Base-by-base conservation (phyloP, 2,329 filamentous ascomycete genomes). In the Samsoniella hepiali region DNA sequence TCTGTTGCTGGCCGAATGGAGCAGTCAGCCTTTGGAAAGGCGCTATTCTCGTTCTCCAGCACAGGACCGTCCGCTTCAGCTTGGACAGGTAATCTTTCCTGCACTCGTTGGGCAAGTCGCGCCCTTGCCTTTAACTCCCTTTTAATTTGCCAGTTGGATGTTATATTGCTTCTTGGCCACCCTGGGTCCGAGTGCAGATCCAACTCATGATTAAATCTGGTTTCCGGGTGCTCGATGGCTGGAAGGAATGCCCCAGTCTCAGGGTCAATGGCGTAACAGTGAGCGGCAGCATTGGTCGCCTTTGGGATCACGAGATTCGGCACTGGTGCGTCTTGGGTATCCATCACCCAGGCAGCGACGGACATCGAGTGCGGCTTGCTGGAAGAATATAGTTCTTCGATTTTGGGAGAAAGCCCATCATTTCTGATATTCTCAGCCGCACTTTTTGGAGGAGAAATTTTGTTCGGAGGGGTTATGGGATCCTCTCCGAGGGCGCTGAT, bases 1-100 rank as follows among this genome's bases (percentile, higher is more conserved):
- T 67, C 58, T 1, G 53, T 65, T 1, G 74, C 81, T 0, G 81
- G 81, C 0, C 82, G 78, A 27, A 84, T 64, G 49, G 76, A 71
- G 50, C 77, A 81, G 3, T 70, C 9, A 53, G 72, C 65, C 62
- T 64, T 69, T 13, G 72, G 73, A 68, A 69, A 74, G 9, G 54
- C 27, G 10, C 65, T 63, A 31, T 69, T 67, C 29, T 68, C 59
- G 17, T 58, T 36, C 11, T 59, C 50, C 7, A 61, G 47, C 6
- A 66, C 54, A 40, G 64, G 8, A 13, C 29, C 3, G 29, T 34
- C 36, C 5, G 11, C 22, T 13, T 57, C 60, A 31, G 63, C 64
- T 27, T 58, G 45, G 36, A 34, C 2, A 45, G 53, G 17, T 31
- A 56, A 31, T 59, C 40, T 27, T 45, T 67, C 17, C 47, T 31